A percentile compares a stretch with the other conserved stretches of the same genome.
These are phyloP conservation scores for Huiozyma naganishii DNA, from an alignment of 805 yeast genomes.

Conservation along the genomic window DNA sequence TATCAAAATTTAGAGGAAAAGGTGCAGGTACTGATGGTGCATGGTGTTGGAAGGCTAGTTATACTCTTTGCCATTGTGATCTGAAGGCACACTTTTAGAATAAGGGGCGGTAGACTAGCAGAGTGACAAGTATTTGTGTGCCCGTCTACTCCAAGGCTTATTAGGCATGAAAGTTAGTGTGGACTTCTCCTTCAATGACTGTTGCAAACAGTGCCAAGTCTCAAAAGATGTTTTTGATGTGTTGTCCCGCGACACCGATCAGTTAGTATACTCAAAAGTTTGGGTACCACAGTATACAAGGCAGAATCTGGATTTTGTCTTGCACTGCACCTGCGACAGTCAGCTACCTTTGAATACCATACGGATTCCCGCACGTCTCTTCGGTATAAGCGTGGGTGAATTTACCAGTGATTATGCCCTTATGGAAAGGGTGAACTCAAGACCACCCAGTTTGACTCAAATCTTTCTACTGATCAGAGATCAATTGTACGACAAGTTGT, in stretches of 20 bases:
- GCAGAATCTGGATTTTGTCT: neutral
- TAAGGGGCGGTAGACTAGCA: no score
- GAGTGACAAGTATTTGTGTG: no score
- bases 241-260: neutral
- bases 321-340: neutral
- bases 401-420: conserved; percentile 11
- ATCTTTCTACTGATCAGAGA: conserved; percentile 10
- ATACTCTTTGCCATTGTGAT: no score
- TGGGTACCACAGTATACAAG: no score
- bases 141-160: no score
- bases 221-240: conserved; percentile 5
- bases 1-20: no score
- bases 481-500: conserved; percentile 15
- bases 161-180: no score
- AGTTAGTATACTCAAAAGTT: no score
- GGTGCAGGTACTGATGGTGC: no score
- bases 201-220: conserved; percentile 3
- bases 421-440: conserved; percentile 3
- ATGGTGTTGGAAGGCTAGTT: no score
- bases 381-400: neutral
- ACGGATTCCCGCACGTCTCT: neutral
- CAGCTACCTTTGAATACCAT: neutral
- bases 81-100: no score
- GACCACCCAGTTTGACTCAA: conserved; percentile 7
- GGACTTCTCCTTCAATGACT: conserved; percentile 1